Evolutionary conservation across 805 yeast genomes (phyloP).

Genomic region (Kodamaea lidongshanica): DNA sequence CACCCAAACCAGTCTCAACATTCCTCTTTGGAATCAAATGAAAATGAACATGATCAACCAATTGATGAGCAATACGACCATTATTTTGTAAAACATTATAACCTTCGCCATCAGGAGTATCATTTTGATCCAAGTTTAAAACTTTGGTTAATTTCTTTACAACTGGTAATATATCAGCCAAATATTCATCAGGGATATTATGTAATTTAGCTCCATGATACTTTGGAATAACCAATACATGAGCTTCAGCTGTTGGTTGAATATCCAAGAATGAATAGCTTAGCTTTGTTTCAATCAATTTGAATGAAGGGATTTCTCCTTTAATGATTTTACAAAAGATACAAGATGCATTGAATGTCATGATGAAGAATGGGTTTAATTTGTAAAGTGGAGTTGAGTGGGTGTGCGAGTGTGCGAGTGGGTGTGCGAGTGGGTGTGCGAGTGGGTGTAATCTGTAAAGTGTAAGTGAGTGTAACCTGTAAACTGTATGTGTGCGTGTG

Average conservation of each 20-base stretch:
- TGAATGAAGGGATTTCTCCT: conserved; percentile 93
- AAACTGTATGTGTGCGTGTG: no score
- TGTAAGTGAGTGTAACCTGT: no score
- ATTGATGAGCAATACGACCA: conserved; percentile 93
- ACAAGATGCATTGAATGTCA: conserved; percentile 54
- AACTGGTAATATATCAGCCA: conserved; percentile 80
- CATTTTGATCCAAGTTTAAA: conserved; percentile 56
- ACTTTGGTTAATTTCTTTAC: conserved; percentile 80
- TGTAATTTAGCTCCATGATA: conserved; percentile 90
- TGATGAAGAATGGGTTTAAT: conserved; percentile 7
- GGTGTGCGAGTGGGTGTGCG: no score
- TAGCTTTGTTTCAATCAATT: conserved; percentile 77
- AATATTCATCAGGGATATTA: conserved; percentile 84
- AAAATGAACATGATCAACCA: conserved; percentile 93
- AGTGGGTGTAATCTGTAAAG: no score
- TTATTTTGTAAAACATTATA: conserved; percentile 90
- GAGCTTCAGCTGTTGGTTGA: conserved; percentile 88
- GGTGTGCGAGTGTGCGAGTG: background rate
- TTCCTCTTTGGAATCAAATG: conserved; percentile 90
- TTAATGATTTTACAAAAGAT: conserved; percentile 92
- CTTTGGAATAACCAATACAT: conserved; percentile 85
- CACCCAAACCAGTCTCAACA: conserved; percentile 64
- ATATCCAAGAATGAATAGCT: conserved; percentile 85
- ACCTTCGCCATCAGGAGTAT: conserved; percentile 60
- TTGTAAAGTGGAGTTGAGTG: background rate